Evolutionary conservation across 345 rosid genomes (phyloP).

Genomic region (Erysimum cheiranthoides): DNA sequence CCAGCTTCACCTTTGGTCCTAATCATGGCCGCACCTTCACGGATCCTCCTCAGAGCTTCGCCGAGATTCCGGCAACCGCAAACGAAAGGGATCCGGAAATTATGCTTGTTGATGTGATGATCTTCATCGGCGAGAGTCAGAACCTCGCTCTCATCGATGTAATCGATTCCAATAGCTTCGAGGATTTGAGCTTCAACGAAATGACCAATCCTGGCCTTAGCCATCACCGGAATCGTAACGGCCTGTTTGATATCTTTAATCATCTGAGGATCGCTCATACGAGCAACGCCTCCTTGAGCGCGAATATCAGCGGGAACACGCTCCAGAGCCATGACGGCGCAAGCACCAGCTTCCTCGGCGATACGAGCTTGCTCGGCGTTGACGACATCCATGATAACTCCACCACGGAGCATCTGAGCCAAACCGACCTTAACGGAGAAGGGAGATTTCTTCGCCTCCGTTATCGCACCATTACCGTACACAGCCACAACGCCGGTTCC

Average conservation of each 20-base stretch:
- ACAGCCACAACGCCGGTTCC: conserved; percentile 82
- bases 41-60: conserved; percentile 78
- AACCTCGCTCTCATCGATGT: conserved; percentile 91
- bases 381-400: conserved; percentile 86
- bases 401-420: conserved; percentile 90
- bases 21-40: conserved; percentile 95
- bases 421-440: conserved; percentile 84
- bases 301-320: conserved; percentile 81
- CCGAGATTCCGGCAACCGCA: conserved; percentile 90
- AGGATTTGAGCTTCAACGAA: conserved; percentile 83
- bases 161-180: conserved; percentile 80
- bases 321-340: conserved; percentile 84
- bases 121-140: conserved; percentile 85
- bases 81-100: conserved; percentile 84
- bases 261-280: conserved; percentile 79
- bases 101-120: conserved; percentile 87
- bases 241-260: conserved; percentile 76
- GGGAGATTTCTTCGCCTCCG: conserved; percentile 72
- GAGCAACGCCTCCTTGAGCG: conserved; percentile 77
- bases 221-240: conserved; percentile 86
- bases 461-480: conserved; percentile 73
- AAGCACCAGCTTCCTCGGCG: conserved; percentile 85
- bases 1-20: conserved; percentile 95
- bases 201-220: conserved; percentile 81
- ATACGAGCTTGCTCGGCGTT: conserved; percentile 73